These are phyloP conservation scores for Fagopyrum homotropicum DNA, from an alignment of 148 eudicot genomes.

Conservation along the genomic window DNA sequence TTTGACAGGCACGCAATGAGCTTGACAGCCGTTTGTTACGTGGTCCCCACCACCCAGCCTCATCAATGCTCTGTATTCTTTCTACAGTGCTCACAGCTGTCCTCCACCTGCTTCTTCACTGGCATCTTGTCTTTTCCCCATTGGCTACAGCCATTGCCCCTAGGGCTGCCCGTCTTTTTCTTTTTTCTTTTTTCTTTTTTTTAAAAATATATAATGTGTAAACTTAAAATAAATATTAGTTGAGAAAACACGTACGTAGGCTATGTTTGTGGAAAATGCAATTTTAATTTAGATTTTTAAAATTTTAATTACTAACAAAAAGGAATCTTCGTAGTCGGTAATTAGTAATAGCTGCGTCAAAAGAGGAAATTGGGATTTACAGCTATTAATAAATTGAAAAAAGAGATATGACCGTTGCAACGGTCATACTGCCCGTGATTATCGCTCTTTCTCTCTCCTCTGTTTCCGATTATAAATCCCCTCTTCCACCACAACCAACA, in stretches of 20 bases:
- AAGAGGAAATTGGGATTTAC: background rate
- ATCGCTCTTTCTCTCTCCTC: background rate
- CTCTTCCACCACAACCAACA: background rate
- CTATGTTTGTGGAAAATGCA: no score
- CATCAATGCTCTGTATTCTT: background rate
- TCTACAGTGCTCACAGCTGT: background rate
- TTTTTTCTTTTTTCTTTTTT: background rate
- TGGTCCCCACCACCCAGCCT: slow-evolving; percentile 5
- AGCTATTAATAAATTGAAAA: background rate
- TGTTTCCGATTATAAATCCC: background rate
- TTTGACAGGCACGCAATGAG: slow-evolving; percentile 8
- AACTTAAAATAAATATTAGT: no score
- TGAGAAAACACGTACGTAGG: no score
- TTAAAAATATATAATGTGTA: background rate
- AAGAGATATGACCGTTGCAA: slow-evolving; percentile 2
- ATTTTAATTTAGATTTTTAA: no score
- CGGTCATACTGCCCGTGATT: slow-evolving; percentile 9
- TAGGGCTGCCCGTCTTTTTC: background rate
- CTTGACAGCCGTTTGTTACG: background rate
- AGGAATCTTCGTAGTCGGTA: background rate
- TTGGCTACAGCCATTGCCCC: background rate
- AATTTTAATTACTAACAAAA: no score
- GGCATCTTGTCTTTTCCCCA: slow-evolving; percentile 2
- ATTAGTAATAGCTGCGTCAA: background rate
- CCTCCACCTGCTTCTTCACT: slow-evolving; percentile 2